phyloP scores from a whole-genome alignment of 768 basidiomycete genomes.

The Phanerodontia chrysosporium region DNA sequence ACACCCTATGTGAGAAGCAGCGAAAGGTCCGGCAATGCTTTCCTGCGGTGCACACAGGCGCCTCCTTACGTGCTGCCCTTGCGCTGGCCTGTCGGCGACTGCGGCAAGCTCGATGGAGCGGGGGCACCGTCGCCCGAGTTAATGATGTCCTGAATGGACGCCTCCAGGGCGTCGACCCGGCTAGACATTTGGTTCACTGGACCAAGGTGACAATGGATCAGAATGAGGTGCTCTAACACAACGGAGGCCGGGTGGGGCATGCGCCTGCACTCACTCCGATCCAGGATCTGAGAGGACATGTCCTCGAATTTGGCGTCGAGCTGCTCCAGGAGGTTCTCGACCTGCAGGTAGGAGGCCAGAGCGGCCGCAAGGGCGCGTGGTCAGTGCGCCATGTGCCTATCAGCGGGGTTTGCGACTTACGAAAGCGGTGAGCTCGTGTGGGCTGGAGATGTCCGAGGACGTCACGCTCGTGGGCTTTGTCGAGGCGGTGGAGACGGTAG shows the following conservation, averaged over 20 bases:
- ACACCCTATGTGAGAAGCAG: background rate
- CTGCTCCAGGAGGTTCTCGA: conserved; percentile 83
- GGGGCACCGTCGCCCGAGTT: conserved; percentile 52
- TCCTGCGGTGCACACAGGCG: too few species aligned
- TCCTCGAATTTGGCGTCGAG: conserved; percentile 90
- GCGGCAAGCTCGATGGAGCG: conserved; percentile 44
- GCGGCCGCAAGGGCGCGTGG: background rate
- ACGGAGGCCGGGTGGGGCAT: background rate
- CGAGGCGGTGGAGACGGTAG: conserved; percentile 10
- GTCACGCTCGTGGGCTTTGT: conserved; percentile 15
- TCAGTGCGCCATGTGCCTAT: background rate
- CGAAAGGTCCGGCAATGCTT: background rate
- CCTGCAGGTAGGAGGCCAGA: conserved; percentile 40
- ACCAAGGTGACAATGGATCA: too few species aligned
- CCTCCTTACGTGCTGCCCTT: conserved; percentile 13
- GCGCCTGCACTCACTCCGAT: conserved; percentile 56
- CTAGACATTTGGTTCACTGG: conserved; percentile 92
- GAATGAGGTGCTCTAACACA: too few species aligned
- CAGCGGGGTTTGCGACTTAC: conserved; percentile 44
- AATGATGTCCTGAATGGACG: conserved; percentile 89
- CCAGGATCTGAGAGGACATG: conserved; percentile 87
- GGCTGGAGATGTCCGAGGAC: conserved; percentile 77
- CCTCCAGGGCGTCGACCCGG: conserved; percentile 85
- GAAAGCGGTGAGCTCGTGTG: conserved; percentile 92
- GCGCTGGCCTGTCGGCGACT: conserved; percentile 44